These are phyloP conservation scores for Lachancea sp. DNA, from an alignment of 805 yeast genomes.

Conservation along the genomic window DNA sequence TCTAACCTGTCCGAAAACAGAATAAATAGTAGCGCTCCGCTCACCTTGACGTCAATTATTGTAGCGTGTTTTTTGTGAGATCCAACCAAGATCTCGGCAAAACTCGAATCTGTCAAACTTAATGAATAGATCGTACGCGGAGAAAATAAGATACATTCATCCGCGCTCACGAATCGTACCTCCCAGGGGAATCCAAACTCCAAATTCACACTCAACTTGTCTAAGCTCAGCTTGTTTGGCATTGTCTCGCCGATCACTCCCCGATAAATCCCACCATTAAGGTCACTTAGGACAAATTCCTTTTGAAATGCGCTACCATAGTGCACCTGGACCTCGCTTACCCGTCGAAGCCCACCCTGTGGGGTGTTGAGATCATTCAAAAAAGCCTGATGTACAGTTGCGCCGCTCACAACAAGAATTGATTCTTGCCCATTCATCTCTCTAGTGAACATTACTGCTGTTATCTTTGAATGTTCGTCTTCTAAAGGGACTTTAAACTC, in stretches of 20 bases:
- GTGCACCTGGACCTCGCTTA: neutral
- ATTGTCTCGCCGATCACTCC: neutral
- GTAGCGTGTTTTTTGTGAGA: slow-evolving; percentile 7
- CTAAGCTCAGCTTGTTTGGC: neutral
- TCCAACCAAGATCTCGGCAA: neutral
- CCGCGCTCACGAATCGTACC: neutral
- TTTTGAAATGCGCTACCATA: neutral
- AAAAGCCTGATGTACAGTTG: neutral
- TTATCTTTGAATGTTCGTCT: slow-evolving; percentile 6
- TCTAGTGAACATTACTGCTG: neutral
- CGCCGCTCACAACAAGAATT: neutral
- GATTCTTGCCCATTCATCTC: neutral
- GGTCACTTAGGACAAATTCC: neutral
- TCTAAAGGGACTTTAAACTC: slow-evolving; percentile 17
- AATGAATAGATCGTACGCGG: slow-evolving; percentile 1
- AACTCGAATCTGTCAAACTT: neutral
- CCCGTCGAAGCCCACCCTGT: neutral
- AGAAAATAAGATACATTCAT: slow-evolving; percentile 1
- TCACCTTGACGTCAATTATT: slow-evolving; percentile 16
- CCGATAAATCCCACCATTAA: neutral
- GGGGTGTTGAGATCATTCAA: neutral
- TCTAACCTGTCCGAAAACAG: slow-evolving; percentile 21
- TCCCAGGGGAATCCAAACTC: slow-evolving; percentile 1
- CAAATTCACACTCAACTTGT: neutral
- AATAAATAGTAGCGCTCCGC: slow-evolving; percentile 13